These are phyloP conservation scores for Colletotrichum lini DNA, from an alignment of 2,329 filamentous ascomycete genomes.

Conservation along the genomic window DNA sequence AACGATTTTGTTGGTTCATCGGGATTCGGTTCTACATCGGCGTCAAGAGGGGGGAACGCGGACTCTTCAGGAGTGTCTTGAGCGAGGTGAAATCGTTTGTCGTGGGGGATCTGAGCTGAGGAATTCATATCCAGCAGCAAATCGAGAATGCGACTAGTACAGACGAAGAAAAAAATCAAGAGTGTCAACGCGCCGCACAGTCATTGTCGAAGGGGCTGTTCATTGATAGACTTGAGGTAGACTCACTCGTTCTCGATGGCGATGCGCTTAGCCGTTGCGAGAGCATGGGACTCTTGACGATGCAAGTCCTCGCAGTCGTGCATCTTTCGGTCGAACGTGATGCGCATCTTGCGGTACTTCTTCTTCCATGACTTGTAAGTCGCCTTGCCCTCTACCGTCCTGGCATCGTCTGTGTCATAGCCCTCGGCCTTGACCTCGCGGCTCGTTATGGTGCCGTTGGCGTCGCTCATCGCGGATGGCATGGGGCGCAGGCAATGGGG, in stretches of 20 bases:
- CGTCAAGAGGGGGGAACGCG: constrained; percentile 50
- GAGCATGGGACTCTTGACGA: constrained; percentile 84
- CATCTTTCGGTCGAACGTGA: constrained; percentile 83
- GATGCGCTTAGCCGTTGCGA: constrained; percentile 84
- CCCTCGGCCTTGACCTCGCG: constrained; percentile 60
- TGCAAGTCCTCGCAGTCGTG: constrained; percentile 87
- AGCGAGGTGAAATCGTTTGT: constrained; percentile 81
- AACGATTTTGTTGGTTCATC: constrained; percentile 65
- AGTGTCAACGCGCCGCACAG: constrained; percentile 6
- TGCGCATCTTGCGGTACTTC: constrained; percentile 94
- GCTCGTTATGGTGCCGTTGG: constrained; percentile 45
- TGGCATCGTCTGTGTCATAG: constrained; percentile 50
- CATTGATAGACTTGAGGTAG: constrained; percentile 40
- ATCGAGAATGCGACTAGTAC: constrained; percentile 84
- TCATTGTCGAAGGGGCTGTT: not conserved
- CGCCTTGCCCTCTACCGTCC: constrained; percentile 60
- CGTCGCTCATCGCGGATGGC: constrained; percentile 49
- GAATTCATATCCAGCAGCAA: constrained; percentile 92
- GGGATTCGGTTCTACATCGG: constrained; percentile 50
- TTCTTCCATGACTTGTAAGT: constrained; percentile 84
- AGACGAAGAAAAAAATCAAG: not conserved
- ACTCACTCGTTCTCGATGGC: constrained; percentile 93
- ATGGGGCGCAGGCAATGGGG: constrained; percentile 14
- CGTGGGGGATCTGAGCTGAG: constrained; percentile 80
- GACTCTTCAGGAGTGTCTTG: constrained; percentile 61